These are phyloP conservation scores for Panicum virgatum DNA, from an alignment of 202 grass and related monocot species.

Conservation along the genomic window DNA sequence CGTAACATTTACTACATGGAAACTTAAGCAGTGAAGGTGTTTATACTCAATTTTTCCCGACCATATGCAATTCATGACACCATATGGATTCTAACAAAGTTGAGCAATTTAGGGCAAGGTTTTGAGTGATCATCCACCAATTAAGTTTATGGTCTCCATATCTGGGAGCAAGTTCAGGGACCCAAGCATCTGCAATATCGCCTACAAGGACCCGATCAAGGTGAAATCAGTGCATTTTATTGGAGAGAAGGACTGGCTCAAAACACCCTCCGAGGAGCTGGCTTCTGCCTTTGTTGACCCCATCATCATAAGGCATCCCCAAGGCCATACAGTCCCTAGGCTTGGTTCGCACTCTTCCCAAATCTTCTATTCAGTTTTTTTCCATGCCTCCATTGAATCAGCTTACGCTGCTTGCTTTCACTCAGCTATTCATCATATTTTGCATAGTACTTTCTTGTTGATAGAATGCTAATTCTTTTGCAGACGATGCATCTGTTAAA, in stretches of 20 bases:
- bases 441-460: background rate
- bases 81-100: conserved; percentile 4
- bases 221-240: conserved; percentile 83
- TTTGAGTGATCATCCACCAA: conserved; percentile 75
- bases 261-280: conserved; percentile 78
- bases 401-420: background rate
- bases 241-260: conserved; percentile 96
- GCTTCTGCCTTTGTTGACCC: conserved; percentile 74
- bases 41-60: background rate
- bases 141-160: conserved; percentile 79
- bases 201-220: conserved; percentile 68
- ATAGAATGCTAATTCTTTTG: conserved; percentile 2
- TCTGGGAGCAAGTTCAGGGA: conserved; percentile 85
- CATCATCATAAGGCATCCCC: conserved; percentile 79
- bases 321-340: conserved; percentile 90
- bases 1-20: conserved; percentile 5
- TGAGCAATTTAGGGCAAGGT: conserved; percentile 61
- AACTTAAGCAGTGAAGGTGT: background rate
- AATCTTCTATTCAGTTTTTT: conserved; percentile 7
- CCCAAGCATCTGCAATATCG: conserved; percentile 68
- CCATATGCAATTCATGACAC: background rate
- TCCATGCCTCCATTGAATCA: background rate
- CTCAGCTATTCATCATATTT: background rate
- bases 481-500: conserved; percentile 66
- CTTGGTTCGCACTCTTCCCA: conserved; percentile 50